phyloP scores from a whole-genome alignment of 768 basidiomycete species.

The Trametes villosa region DNA sequence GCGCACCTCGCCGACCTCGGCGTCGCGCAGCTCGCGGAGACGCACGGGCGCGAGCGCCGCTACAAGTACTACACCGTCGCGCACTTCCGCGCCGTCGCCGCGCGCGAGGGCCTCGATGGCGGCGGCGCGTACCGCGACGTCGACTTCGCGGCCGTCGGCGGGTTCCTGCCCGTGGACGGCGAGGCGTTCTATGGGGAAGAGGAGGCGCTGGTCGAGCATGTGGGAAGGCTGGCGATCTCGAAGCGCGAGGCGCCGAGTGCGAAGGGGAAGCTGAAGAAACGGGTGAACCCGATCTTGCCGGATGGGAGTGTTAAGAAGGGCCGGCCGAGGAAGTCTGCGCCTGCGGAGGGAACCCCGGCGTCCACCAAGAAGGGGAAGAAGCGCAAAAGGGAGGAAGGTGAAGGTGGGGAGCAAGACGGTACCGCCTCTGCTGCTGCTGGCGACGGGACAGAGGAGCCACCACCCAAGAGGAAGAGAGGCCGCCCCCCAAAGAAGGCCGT shows the following conservation, averaged over 20 bases:
- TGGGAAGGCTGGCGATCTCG: slow-evolving; percentile 50
- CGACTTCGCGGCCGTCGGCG: slow-evolving; percentile 56
- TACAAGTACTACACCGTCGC: slow-evolving; percentile 81
- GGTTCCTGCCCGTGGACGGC: slow-evolving; percentile 51
- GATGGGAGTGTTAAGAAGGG: slow-evolving; percentile 62
- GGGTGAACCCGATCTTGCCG: slow-evolving; percentile 49
- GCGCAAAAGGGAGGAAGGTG: slow-evolving; percentile 37
- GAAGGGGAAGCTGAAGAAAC: slow-evolving; percentile 32
- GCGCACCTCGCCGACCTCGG: slow-evolving; percentile 73
- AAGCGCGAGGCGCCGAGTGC: slow-evolving; percentile 7
- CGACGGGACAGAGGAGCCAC: slow-evolving; percentile 12
- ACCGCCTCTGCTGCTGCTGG: neutral
- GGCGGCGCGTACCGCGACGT: slow-evolving; percentile 47
- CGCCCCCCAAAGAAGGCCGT: slow-evolving; percentile 9
- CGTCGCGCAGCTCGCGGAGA: slow-evolving; percentile 78
- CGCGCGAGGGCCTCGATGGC: slow-evolving; percentile 66
- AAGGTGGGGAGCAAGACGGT: slow-evolving; percentile 13
- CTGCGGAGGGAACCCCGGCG: slow-evolving; percentile 10
- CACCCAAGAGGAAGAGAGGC: slow-evolving; percentile 22
- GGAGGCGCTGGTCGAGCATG: slow-evolving; percentile 46
- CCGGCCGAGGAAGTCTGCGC: slow-evolving; percentile 51
- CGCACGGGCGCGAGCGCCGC: slow-evolving; percentile 81
- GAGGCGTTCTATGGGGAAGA: slow-evolving; percentile 59
- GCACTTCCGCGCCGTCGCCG: slow-evolving; percentile 66
- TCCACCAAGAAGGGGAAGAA: slow-evolving; percentile 32